Evolutionary conservation across 805 yeast genomes (phyloP).

Genomic region (Lipomyces yamadae): DNA sequence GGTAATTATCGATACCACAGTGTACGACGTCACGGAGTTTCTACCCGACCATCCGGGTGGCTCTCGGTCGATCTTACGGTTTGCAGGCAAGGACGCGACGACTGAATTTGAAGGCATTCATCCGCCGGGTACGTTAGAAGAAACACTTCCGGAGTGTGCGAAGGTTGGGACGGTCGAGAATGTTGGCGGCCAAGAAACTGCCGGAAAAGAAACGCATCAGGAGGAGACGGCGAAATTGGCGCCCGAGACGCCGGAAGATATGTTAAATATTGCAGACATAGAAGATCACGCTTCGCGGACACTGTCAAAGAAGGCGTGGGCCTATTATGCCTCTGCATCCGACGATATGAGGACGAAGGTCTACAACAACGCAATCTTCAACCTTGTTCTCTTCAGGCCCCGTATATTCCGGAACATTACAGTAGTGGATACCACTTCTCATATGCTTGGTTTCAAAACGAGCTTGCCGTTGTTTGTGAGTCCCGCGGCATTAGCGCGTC

Average conservation of each 20-base stretch:
- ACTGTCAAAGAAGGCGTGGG: slow-evolving; percentile 83
- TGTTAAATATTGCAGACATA: slow-evolving; percentile 76
- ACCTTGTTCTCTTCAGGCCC: slow-evolving; percentile 54
- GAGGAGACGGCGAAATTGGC: neutral
- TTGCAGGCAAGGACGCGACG: slow-evolving; percentile 60
- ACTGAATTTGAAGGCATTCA: slow-evolving; percentile 44
- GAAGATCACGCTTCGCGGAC: slow-evolving; percentile 82
- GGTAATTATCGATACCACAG: slow-evolving; percentile 47
- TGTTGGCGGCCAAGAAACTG: neutral
- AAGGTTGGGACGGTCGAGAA: slow-evolving; percentile 25
- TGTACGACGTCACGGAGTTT: slow-evolving; percentile 47
- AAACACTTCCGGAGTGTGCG: slow-evolving; percentile 30
- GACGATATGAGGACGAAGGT: slow-evolving; percentile 55
- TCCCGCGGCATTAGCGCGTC: slow-evolving; percentile 54
- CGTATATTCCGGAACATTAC: slow-evolving; percentile 50
- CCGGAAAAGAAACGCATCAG: neutral
- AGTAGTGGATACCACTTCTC: slow-evolving; percentile 51
- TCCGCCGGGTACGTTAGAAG: slow-evolving; percentile 40
- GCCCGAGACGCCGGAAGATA: slow-evolving; percentile 30
- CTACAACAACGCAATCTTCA: slow-evolving; percentile 53
- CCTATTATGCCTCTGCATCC: slow-evolving; percentile 61
- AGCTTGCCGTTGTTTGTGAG: slow-evolving; percentile 54
- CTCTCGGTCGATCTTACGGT: slow-evolving; percentile 49
- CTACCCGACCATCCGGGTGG: slow-evolving; percentile 56
- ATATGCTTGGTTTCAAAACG: slow-evolving; percentile 55